Conservation (phyloP, 176 grass and related monocot species). For the Secale cereale region DNA sequence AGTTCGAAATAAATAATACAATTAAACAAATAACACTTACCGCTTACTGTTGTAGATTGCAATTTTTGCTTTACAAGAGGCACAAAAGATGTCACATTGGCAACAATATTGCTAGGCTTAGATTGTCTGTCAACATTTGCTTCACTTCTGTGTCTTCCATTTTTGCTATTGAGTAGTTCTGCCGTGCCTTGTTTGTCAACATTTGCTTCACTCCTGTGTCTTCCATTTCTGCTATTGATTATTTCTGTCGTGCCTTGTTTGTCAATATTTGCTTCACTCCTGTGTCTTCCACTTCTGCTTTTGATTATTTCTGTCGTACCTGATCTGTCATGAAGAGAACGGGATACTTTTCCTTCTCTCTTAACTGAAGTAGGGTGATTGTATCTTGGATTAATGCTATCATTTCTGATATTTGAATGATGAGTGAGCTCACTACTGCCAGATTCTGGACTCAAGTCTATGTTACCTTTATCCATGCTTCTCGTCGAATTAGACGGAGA, state of each 20-base stretch:
- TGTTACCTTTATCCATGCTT: slow-evolving; percentile 7
- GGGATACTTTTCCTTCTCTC: slow-evolving; percentile 23
- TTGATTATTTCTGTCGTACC: too few species aligned
- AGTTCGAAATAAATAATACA: slow-evolving; percentile 3
- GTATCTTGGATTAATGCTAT: slow-evolving; percentile 40
- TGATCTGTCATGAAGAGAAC: slow-evolving; percentile 29
- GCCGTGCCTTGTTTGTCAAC: slow-evolving; percentile 19
- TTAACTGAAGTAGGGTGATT: slow-evolving; percentile 39
- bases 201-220: slow-evolving; percentile 21
- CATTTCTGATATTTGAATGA: slow-evolving; percentile 17
- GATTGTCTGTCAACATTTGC: slow-evolving; percentile 31
- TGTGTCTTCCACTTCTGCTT: slow-evolving; percentile 32
- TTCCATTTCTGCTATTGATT: slow-evolving; percentile 25
- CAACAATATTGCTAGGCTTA: slow-evolving; percentile 52
- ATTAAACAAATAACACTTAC: slow-evolving; percentile 29
- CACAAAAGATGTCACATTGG: slow-evolving; percentile 56
- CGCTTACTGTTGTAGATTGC: slow-evolving; percentile 27
- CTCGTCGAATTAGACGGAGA: slow-evolving; percentile 22
- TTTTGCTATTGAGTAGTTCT: slow-evolving; percentile 26
- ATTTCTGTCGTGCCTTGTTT: slow-evolving; percentile 2
- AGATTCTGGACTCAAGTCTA: not conserved
- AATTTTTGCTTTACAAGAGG: slow-evolving; percentile 58
- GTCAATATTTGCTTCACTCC: slow-evolving; percentile 9
- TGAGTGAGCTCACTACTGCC: slow-evolving; percentile 10
- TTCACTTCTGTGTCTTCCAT: slow-evolving; percentile 22